Conservation (phyloP, 257 asterid species). For the Cynanchum wilfordii region DNA sequence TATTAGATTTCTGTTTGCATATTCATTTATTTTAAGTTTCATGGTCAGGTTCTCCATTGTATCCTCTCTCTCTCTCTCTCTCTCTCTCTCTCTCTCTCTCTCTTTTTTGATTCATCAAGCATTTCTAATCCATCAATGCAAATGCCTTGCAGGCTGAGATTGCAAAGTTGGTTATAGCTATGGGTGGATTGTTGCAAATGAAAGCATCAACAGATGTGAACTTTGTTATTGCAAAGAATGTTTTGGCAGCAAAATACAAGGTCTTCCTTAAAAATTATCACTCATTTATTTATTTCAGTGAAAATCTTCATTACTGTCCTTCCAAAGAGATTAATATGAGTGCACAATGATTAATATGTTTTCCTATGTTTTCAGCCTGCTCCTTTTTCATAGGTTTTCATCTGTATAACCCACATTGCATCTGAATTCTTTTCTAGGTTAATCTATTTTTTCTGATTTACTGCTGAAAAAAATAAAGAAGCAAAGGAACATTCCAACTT, state of each 20-base stretch:
- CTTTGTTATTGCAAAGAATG: constrained; percentile 87
- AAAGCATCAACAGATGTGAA: constrained; percentile 76
- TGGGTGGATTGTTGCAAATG: constrained; percentile 75
- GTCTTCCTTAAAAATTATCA: constrained; percentile 31
- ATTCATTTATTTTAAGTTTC: not conserved
- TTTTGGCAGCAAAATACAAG: constrained; percentile 79
- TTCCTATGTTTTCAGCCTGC: not conserved
- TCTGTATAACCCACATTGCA: not conserved
- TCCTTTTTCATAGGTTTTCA: not conserved
- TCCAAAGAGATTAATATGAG: not conserved
- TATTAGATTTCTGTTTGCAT: not conserved
- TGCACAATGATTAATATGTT: not conserved
- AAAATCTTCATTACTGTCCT: not conserved
- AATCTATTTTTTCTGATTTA: not conserved
- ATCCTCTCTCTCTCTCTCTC: not conserved
- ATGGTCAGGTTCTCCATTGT: not conserved
- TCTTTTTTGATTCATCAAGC: too few relatives aligned
- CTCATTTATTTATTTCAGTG: not conserved
- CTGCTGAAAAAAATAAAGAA: not conserved
- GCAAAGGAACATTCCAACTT: not conserved
- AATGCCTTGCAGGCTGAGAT: constrained; percentile 58
- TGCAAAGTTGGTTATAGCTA: constrained; percentile 64
- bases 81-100: too few relatives aligned
- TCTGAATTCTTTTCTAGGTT: not conserved
- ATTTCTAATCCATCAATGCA: constrained; percentile 23